A percentile compares a stretch with the other conserved stretches of the same genome.
phyloP scores from a whole-genome alignment of 495 filamentous ascomycete species.

The Chaetomium cochliodes region DNA sequence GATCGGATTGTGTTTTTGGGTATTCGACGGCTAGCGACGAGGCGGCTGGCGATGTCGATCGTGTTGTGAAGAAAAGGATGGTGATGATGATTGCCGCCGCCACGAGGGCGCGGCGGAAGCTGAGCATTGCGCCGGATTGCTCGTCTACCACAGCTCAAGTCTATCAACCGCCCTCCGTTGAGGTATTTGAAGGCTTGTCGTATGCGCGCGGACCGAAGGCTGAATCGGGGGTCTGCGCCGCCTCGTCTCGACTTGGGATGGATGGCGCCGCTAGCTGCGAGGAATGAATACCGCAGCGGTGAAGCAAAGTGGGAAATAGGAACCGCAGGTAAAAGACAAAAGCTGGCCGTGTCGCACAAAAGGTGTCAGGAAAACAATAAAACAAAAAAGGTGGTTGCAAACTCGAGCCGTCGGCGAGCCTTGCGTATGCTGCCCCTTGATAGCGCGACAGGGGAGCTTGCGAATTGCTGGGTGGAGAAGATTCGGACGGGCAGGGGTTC shows the following conservation, averaged over 20 bases:
- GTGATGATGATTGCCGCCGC: slow-evolving; percentile 65
- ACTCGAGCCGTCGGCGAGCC: neutral
- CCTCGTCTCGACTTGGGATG: neutral
- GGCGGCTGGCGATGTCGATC: slow-evolving; percentile 41
- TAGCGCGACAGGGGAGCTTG: neutral
- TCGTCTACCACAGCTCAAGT: slow-evolving; percentile 15
- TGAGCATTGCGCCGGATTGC: slow-evolving; percentile 47
- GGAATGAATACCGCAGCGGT: neutral
- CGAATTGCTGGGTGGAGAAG: slow-evolving; percentile 4
- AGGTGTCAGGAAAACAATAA: neutral
- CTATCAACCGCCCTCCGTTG: slow-evolving; percentile 8
- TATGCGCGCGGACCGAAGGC: neutral
- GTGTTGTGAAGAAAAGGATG: slow-evolving; percentile 68
- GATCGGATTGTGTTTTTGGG: slow-evolving; percentile 27
- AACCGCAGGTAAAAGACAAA: neutral
- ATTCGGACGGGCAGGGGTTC: slow-evolving; percentile 24
- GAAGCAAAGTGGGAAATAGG: neutral
- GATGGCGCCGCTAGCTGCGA: neutral
- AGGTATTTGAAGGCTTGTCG: neutral
- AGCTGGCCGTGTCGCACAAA: neutral
- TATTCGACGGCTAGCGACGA: slow-evolving; percentile 28
- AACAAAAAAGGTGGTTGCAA: neutral
- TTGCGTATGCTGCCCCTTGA: slow-evolving; percentile 1
- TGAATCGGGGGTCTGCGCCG: neutral
- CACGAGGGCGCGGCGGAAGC: slow-evolving; percentile 70